Evolutionary conservation across 1,284 basidiomycete genomes (phyloP).

Genomic region (Polyporus tsugae): DNA sequence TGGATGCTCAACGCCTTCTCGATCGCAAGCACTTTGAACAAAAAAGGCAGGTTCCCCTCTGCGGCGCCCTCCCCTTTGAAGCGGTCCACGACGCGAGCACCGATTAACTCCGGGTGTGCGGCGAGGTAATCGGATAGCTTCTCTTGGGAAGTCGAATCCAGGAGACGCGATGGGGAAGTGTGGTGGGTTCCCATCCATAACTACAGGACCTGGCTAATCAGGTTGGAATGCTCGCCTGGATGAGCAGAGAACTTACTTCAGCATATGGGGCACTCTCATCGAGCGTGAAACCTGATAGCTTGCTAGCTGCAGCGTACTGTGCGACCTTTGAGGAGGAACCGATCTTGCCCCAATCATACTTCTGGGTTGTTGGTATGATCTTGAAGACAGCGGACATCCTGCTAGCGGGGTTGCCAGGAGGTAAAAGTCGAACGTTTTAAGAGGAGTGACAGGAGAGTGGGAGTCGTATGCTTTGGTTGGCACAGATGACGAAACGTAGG

Average conservation of each 20-base stretch:
- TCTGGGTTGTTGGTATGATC: constrained; percentile 72
- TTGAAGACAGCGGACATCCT: constrained; percentile 60
- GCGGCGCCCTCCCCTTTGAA: constrained; percentile 58
- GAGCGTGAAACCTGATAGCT: constrained; percentile 55
- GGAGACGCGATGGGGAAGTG: constrained; percentile 77
- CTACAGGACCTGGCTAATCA: constrained; percentile 4
- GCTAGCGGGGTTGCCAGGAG: background rate
- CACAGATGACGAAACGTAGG: background rate
- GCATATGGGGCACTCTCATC: constrained; percentile 68
- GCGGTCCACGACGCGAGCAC: constrained; percentile 65
- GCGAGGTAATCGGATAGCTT: constrained; percentile 71
- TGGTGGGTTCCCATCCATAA: constrained; percentile 98
- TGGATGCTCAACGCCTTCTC: constrained; percentile 96
- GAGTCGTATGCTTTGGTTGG: background rate
- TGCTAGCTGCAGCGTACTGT: constrained; percentile 52
- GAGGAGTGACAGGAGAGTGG: too few relatives aligned
- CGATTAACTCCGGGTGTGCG: constrained; percentile 74
- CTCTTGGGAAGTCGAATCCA: constrained; percentile 46
- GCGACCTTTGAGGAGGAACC: constrained; percentile 73
- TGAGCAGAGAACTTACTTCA: constrained; percentile 54
- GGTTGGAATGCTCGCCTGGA: background rate
- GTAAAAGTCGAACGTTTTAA: background rate
- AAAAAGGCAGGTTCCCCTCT: constrained; percentile 85
- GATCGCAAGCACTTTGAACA: constrained; percentile 95
- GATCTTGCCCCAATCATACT: constrained; percentile 80